Conservation (phyloP, 495 filamentous ascomycete species). For the Penicillium pancosmium region DNA sequence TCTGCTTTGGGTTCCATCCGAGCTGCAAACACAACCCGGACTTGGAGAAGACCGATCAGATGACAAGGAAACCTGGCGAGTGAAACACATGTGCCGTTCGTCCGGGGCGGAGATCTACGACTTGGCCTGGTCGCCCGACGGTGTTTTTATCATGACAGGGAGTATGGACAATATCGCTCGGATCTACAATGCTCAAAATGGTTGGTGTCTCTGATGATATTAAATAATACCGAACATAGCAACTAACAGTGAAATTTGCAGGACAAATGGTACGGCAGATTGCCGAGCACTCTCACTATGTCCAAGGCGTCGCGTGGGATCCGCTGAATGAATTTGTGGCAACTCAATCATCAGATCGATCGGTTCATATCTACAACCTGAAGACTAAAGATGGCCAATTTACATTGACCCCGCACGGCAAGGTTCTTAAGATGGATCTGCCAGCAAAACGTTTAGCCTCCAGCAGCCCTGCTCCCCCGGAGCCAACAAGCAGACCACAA, state of each 20-base stretch:
- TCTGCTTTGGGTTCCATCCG: slow-evolving; percentile 90
- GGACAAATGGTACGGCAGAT: slow-evolving; percentile 93
- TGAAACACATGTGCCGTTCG: slow-evolving; percentile 96
- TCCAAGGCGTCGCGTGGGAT: slow-evolving; percentile 98
- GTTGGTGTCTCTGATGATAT: slow-evolving; percentile 48
- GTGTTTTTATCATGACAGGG: slow-evolving; percentile 93
- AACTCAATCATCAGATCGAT: slow-evolving; percentile 96
- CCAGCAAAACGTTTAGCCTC: slow-evolving; percentile 88
- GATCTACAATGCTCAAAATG: slow-evolving; percentile 94
- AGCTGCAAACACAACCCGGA: slow-evolving; percentile 61
- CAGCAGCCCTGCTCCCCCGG: slow-evolving; percentile 89
- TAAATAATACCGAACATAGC: neutral
- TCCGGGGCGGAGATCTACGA: slow-evolving; percentile 95
- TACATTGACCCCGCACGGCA: slow-evolving; percentile 75
- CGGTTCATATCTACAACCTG: slow-evolving; percentile 94
- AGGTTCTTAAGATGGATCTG: slow-evolving; percentile 84
- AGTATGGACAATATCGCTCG: slow-evolving; percentile 99
- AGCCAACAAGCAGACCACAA: slow-evolving; percentile 60
- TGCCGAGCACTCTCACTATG: slow-evolving; percentile 98
- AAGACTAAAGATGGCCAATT: slow-evolving; percentile 97
- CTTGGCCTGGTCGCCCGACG: slow-evolving; percentile 96
- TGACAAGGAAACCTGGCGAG: slow-evolving; percentile 95
- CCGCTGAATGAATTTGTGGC: slow-evolving; percentile 97
- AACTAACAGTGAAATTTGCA: slow-evolving; percentile 38
- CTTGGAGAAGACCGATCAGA: slow-evolving; percentile 86